These are phyloP conservation scores for Gigaspora rosea DNA, from an alignment of 192 early-diverging fungal genomes.

Conservation along the genomic window DNA sequence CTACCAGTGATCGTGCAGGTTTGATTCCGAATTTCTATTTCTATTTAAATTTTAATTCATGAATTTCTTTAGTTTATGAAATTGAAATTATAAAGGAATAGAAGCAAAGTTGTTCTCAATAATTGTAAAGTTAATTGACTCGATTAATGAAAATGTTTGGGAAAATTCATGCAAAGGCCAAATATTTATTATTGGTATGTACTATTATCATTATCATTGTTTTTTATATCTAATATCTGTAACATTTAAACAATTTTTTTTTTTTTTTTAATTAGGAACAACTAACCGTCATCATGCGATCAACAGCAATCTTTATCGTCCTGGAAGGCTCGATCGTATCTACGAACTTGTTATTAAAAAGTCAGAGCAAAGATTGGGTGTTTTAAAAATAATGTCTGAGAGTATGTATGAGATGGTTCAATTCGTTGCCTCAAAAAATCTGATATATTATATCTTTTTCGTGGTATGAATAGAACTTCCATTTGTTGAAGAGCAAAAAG, in stretches of 20 bases:
- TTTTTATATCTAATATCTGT: neutral
- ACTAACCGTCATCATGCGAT: conserved; percentile 57
- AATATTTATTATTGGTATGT: conserved; percentile 52
- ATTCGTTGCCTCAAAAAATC: neutral
- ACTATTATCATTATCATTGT: too few relatives aligned
- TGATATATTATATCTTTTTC: too few relatives aligned
- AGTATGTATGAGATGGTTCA: conserved; percentile 33
- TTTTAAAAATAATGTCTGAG: conserved; percentile 48
- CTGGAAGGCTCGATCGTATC: conserved; percentile 57
- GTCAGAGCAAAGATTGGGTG: conserved; percentile 40
- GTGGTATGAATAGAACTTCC: conserved; percentile 46
- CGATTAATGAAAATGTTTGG: conserved; percentile 34
- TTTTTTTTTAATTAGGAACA: conserved; percentile 36
- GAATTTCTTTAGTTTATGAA: neutral
- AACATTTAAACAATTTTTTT: neutral
- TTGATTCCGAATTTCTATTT: conserved; percentile 19
- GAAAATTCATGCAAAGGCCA: conserved; percentile 18
- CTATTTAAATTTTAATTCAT: neutral
- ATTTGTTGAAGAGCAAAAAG: conserved; percentile 36
- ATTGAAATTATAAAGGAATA: conserved; percentile 35
- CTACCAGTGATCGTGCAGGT: conserved; percentile 37
- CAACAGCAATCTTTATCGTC: conserved; percentile 51
- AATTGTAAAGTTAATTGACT: conserved; percentile 45
- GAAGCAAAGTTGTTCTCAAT: conserved; percentile 48
- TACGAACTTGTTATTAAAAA: conserved; percentile 54